These are phyloP conservation scores for Russula sp. DNA, from an alignment of 768 basidiomycete species.

Conservation along the genomic window DNA sequence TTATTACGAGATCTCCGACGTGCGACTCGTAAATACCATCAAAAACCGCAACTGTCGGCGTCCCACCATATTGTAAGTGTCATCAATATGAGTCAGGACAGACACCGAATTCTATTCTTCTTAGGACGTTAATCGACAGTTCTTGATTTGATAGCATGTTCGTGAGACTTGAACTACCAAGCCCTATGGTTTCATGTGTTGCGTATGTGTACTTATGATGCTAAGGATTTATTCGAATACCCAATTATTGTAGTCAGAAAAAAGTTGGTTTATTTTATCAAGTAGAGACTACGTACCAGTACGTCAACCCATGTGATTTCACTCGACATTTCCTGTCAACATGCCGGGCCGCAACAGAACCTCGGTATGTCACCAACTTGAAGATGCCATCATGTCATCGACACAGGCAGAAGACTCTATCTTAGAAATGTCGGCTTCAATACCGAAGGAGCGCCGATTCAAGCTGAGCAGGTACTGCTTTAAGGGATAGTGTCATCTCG, in stretches of 20 bases:
- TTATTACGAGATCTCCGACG: slow-evolving; percentile 26
- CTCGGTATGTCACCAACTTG: too few relatives aligned
- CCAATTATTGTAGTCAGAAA: neutral
- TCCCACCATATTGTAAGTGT: slow-evolving; percentile 29
- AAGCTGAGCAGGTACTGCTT: slow-evolving; percentile 74
- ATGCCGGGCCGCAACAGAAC: too few relatives aligned
- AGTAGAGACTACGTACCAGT: too few relatives aligned
- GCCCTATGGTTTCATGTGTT: slow-evolving; percentile 9
- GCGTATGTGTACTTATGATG: slow-evolving; percentile 15
- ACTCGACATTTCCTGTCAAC: too few relatives aligned
- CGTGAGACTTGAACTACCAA: neutral
- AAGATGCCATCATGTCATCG: slow-evolving; percentile 10
- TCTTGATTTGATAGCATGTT: slow-evolving; percentile 19
- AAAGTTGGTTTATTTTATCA: neutral
- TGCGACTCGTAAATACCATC: slow-evolving; percentile 27
- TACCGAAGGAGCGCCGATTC: slow-evolving; percentile 77
- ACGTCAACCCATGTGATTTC: too few relatives aligned
- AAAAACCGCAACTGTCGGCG: slow-evolving; percentile 30
- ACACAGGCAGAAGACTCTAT: slow-evolving; percentile 13
- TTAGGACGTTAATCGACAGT: slow-evolving; percentile 20
- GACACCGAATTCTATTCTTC: neutral
- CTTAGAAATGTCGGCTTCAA: slow-evolving; percentile 29
- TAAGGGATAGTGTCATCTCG: slow-evolving; percentile 15
- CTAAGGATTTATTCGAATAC: slow-evolving; percentile 4
- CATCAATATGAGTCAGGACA: neutral